Percentiles rank a stretch among this genome's conserved stretches.
These are phyloP conservation scores for Penicillium soppii DNA, from an alignment of 495 filamentous ascomycete species.

Conservation along the genomic window DNA sequence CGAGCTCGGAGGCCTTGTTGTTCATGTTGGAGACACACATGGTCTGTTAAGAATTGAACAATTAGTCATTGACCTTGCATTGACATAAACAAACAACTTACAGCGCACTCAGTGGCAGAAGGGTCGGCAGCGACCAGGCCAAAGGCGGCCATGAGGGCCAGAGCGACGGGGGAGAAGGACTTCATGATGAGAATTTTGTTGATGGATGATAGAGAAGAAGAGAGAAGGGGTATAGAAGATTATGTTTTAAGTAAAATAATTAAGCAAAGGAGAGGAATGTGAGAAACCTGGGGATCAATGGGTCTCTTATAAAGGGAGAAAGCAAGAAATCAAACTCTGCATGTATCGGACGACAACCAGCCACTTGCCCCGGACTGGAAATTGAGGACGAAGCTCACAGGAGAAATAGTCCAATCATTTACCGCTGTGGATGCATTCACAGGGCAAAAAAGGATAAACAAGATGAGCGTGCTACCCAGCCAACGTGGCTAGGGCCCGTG, in stretches of 20 bases:
- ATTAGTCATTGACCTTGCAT: constrained; percentile 8
- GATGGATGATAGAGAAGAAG: background rate
- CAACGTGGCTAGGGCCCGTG: constrained; percentile 20
- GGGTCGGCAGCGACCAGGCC: constrained; percentile 25
- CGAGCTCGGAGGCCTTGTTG: constrained; percentile 54
- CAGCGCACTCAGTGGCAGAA: constrained; percentile 39
- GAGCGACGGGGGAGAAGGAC: constrained; percentile 32
- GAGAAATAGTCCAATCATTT: background rate
- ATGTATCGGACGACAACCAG: constrained; percentile 2
- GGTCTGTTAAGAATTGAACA: constrained; percentile 45
- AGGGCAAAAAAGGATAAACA: background rate
- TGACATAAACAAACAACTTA: constrained; percentile 15
- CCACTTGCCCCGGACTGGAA: constrained; percentile 12
- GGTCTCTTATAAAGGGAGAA: constrained; percentile 18
- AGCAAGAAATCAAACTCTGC: constrained; percentile 21
- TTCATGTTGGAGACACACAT: constrained; percentile 76
- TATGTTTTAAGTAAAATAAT: background rate
- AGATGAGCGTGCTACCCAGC: constrained; percentile 14
- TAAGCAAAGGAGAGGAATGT: background rate
- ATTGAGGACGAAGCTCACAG: background rate
- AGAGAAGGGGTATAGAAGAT: background rate
- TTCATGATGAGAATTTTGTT: constrained; percentile 32
- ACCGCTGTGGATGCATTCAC: constrained; percentile 8
- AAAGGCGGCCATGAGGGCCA: constrained; percentile 37
- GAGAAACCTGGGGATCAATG: background rate